phyloP scores from a whole-genome alignment of 306 rosid genomes.

The Castanea mollissima region DNA sequence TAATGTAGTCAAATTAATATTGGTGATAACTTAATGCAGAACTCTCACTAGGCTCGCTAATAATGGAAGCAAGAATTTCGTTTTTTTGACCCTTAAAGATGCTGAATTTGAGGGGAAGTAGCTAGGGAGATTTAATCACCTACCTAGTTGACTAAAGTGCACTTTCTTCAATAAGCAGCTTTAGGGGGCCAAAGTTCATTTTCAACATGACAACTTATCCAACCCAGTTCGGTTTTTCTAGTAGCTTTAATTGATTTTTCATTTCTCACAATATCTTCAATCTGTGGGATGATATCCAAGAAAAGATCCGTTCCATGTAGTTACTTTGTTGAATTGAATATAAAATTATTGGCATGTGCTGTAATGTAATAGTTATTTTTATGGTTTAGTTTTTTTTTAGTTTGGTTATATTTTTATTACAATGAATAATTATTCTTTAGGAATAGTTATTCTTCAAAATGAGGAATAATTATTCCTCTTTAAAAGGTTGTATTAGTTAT shows the following conservation, averaged over 20 bases:
- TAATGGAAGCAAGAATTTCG: constrained; percentile 4
- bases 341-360: too few relatives aligned
- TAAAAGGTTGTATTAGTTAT: too few relatives aligned
- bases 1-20: constrained; percentile 5
- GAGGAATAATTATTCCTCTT: too few relatives aligned
- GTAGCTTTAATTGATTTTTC: not conserved
- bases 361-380: too few relatives aligned
- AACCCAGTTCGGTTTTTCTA: constrained; percentile 39
- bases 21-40: not conserved
- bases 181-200: constrained; percentile 15
- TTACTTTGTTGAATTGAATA: too few relatives aligned
- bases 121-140: constrained; percentile 21
- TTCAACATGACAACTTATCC: constrained; percentile 47
- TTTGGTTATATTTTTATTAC: too few relatives aligned
- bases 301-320: too few relatives aligned
- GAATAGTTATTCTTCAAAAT: too few relatives aligned
- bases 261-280: not conserved
- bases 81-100: constrained; percentile 31
- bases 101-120: constrained; percentile 1
- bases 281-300: too few relatives aligned
- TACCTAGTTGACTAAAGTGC: constrained; percentile 41
- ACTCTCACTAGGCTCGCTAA: constrained; percentile 6
- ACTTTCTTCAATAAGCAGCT: constrained; percentile 27
- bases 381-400: too few relatives aligned
- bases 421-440: too few relatives aligned